Conservation (phyloP, 495 filamentous ascomycete genomes). For the Lindgomyces ingoldianus region DNA sequence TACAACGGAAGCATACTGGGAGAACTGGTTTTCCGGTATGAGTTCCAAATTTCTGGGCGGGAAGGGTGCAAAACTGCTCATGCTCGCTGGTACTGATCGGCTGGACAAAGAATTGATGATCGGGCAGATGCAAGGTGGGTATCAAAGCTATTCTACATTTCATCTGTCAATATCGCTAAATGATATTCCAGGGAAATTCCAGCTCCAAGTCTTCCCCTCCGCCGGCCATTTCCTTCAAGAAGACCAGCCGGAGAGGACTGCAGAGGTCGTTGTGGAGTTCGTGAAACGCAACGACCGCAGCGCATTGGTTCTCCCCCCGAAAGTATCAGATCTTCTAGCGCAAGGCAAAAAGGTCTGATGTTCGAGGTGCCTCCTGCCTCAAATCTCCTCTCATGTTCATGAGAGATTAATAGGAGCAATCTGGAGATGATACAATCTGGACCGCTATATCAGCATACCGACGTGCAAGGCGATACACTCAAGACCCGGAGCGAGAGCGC, state of each 20-base stretch:
- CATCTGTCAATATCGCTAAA: neutral
- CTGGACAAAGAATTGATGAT: conserved; percentile 95
- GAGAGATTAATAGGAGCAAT: too few relatives aligned
- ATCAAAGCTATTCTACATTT: neutral
- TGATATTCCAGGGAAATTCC: conserved; percentile 74
- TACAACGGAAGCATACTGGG: conserved; percentile 88
- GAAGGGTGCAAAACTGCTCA: conserved; percentile 81
- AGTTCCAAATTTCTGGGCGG: conserved; percentile 85
- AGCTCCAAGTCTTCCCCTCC: conserved; percentile 90
- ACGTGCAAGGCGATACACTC: too few relatives aligned
- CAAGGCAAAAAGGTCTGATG: conserved; percentile 48
- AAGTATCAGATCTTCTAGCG: conserved; percentile 67
- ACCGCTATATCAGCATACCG: too few relatives aligned
- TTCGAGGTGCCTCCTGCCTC: too few relatives aligned
- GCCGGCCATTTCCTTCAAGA: conserved; percentile 97
- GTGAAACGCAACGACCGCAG: conserved; percentile 85
- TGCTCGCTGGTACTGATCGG: conserved; percentile 91
- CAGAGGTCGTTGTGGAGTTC: conserved; percentile 76
- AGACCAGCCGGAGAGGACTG: conserved; percentile 86
- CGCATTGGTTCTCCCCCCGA: conserved; percentile 82
- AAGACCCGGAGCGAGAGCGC: too few relatives aligned
- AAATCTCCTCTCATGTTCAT: too few relatives aligned
- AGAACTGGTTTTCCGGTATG: conserved; percentile 86
- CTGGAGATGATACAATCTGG: too few relatives aligned
- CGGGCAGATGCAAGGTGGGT: conserved; percentile 90